Evolutionary conservation across 371 early-diverging fungal species (phyloP), one percentile per base, ranked within the genome.

Genomic region (Haplosporangium sp.): DNA sequence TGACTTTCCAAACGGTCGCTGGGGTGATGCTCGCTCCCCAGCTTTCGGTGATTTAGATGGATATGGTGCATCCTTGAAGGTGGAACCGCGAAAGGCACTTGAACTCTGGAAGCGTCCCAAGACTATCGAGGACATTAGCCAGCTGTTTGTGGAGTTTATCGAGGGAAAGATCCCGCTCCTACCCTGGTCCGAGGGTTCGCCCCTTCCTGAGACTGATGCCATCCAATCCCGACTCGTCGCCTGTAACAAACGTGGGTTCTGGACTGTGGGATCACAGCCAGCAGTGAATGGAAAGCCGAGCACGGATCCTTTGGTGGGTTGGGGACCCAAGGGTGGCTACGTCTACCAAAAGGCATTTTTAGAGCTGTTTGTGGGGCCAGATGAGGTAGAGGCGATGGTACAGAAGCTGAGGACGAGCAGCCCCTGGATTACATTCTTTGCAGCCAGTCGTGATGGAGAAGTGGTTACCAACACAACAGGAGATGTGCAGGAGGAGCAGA

Each of bases 1-100:
- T 85, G 97, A 98, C 56, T 98, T 95, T 80, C 98, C 98, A 36
- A 98, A 98, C 80, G 98, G 99, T 21, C 92, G 99, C 43, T 98
- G 96, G 93, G 98, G 98, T 67, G 97, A 97, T 82, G 90, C 97
- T 38, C 85, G 96, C 29, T 98, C 98, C 16, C 91, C 94, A 23
- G 95, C 95, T 45, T 94, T 86, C 64, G 93, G 93, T 59, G 91
- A 92, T 48, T 46, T 90, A 56, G 91, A 89, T 66, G 90, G 91
- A 13, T 94, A 93, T 81, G 93, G 94, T 37, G 89, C 89, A 20
- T 85, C 87, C 55, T 84, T 95, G 40, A 88, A 91, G 81, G 84
- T 88, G 50, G 85, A 82, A 43, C 84, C 85, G 1, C 75, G 75
- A 47, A 81, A 82, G 53, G 88, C 88, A 36, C 74, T 89, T 3